Base-by-base conservation (phyloP, 2,329 filamentous ascomycete species). In the Trichoderma sp. region DNA sequence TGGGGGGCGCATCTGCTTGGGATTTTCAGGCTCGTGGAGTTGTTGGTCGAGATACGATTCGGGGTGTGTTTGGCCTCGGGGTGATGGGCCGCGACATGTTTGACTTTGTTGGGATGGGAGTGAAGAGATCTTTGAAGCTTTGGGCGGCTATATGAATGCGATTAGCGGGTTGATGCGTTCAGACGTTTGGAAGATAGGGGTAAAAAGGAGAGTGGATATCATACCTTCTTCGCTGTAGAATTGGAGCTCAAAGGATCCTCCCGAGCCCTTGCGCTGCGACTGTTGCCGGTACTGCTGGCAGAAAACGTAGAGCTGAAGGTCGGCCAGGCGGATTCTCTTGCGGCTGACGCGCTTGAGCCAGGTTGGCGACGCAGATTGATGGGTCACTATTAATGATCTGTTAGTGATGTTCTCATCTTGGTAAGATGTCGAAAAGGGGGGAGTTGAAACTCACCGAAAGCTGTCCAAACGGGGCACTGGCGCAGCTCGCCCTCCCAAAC, bases 391-490 rank as follows among this genome's bases (percentile, higher is more conserved):
- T 58, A 3, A 43, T 39, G 10, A 34, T 28, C 44, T 63, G 47
- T 43, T 28, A 47, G 61, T 21, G 9, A 5, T 54, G n/a, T n/a
- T n/a, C n/a, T 54, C 14, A 28, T 47, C 7, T 41, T 3, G 7
- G 47, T 12, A 4, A 5, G 39, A 7, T 2, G 9, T 15, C 30
- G 1, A 26, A 2, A 34, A 24, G 6, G n/a, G 19, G 6, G 39
- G 34, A 12, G 34, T 19, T 19, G 30, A 17, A n/a, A 68, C 81
- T 28, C 76, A 87, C 85, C 76, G 69, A 89, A 89, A 2, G 86
- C 85, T 2, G 86, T 88, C 86, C 86, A 89, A 9, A 89, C 80
- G 1, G 86, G 86, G 69, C 84, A 86, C 58, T 78, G 77, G 34
- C 76, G 78, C 57, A 87, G 71, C 59, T 82, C 80, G 2, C 84